Evolutionary conservation across 306 rosid genomes (phyloP), one percentile per base, ranked within the genome.

Genomic region (Quercus dentata): DNA sequence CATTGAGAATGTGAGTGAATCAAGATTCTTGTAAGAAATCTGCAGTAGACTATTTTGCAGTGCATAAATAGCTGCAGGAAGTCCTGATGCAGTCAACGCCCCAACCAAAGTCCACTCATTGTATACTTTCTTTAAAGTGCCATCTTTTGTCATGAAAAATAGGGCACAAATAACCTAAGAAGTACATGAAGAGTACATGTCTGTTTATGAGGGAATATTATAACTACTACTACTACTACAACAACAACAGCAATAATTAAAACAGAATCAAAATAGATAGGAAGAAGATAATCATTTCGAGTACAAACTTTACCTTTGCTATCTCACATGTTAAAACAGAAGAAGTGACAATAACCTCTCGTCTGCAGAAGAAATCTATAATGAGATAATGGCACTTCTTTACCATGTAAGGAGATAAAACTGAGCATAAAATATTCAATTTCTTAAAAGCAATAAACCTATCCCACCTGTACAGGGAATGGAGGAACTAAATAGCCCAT

Each of bases 31-130:
- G 90, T 93, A 96, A 78, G 99, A 87, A 79, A 96, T 91, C 87
- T 96, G 99, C 83, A 96, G 86, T 87, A 96, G 90, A 83, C 98
- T 96, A 86, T 93, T 96, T 86, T 96, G 99, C 79, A 96, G 84
- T 51, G 99, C 94, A 77, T 96, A 96, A 56, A 91, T 96, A 38
- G 95, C 97, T 2, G 99, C 99, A 56, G 99, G 99, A 69, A 93
- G 97, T 65, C 94, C 99, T 44, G 98, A 96, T 64, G 99, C 98
- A 76, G 97, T 91, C 83, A 96, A 80, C 3, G 98, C 98, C 76
- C 97, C 93, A 71, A 86, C 71, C 88, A 96, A 86, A 82, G 88
- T 96, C 97, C 99, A 96, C 78, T 91, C 89, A 15, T 84, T 88
- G 85, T 57, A 93, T 35, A 65, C 78, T 80, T 81, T 91, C 85